Conservation (phyloP, 1,284 basidiomycete genomes). For the Trichosporon coremiiforme region DNA sequence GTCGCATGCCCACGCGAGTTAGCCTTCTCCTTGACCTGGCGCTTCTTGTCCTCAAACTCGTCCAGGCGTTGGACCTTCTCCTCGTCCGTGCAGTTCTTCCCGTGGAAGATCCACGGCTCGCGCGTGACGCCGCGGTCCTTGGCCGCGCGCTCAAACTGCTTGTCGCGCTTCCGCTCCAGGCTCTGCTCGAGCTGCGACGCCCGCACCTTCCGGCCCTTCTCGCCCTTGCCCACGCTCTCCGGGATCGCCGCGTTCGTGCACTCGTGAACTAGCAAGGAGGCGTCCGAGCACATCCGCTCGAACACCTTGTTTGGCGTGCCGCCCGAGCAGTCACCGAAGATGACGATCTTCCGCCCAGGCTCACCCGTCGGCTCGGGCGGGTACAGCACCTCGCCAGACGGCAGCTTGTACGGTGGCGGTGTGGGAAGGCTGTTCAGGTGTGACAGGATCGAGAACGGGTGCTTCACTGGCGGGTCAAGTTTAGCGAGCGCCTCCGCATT, state of each 20-base stretch:
- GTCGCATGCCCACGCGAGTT: conserved; percentile 76
- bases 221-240: conserved; percentile 48
- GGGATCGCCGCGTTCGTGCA: conserved; percentile 81
- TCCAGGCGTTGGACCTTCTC: conserved; percentile 59
- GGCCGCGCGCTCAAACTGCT: conserved; percentile 34
- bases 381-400: conserved; percentile 73
- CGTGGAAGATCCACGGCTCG: conserved; percentile 29
- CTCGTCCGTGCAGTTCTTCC: conserved; percentile 23
- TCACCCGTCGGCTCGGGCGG: conserved; percentile 62
- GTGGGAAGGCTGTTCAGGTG: conserved; percentile 62
- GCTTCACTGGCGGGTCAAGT: conserved; percentile 65
- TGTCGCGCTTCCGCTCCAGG: conserved; percentile 46
- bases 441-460: conserved; percentile 71
- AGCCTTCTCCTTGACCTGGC: conserved; percentile 63
- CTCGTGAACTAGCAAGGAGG: conserved; percentile 65
- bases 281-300: conserved; percentile 41
- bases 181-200: conserved; percentile 49
- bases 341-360: conserved; percentile 59
- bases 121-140: conserved; percentile 29
- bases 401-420: conserved; percentile 66
- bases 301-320: conserved; percentile 50
- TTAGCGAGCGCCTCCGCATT: conserved; percentile 58
- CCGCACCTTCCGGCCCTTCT: conserved; percentile 45
- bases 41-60: conserved; percentile 51
- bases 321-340: conserved; percentile 52